phyloP scores from a whole-genome alignment of 108 stramenopile genomes.

The Skeletonema grethae region DNA sequence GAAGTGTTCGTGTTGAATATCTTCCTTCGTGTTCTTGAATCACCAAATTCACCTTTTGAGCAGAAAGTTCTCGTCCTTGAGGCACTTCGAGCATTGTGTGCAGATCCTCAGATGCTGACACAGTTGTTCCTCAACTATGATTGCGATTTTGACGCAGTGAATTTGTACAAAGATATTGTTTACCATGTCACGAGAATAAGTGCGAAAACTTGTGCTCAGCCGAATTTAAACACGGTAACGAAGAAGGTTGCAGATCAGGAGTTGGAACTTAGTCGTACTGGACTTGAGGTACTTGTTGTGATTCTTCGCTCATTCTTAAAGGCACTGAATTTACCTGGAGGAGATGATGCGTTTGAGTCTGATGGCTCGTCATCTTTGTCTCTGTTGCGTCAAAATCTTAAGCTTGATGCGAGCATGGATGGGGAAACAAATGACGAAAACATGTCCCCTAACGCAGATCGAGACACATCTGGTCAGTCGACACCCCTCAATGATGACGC shows the following conservation, averaged over 20 bases:
- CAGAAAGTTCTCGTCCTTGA: constrained; percentile 96
- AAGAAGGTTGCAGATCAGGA: constrained; percentile 74
- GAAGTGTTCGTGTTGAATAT: constrained; percentile 97
- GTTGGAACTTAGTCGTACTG: constrained; percentile 70
- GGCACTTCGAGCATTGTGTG: constrained; percentile 87
- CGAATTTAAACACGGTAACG: constrained; percentile 19
- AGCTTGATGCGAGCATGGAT: constrained; percentile 52
- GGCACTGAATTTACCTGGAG: constrained; percentile 66
- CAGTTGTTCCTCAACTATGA: constrained; percentile 99
- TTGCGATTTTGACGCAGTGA: constrained; percentile 94
- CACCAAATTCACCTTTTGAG: constrained; percentile 92
- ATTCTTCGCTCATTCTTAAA: constrained; percentile 72
- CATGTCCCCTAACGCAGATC: background rate
- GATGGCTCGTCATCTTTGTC: constrained; percentile 67
- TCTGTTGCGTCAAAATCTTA: constrained; percentile 44
- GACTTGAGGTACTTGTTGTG: constrained; percentile 78
- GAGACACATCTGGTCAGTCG: background rate
- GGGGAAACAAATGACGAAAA: background rate
- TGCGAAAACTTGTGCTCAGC: constrained; percentile 36
- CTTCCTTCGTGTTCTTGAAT: constrained; percentile 94
- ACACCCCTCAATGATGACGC: constrained; percentile 6
- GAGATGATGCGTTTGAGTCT: constrained; percentile 51
- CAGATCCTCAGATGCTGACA: constrained; percentile 84
- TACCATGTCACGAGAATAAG: constrained; percentile 83
- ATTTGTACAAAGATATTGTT: constrained; percentile 95